These are phyloP conservation scores for Coniochaeta sp. DNA, from an alignment of 2,329 filamentous ascomycete species.

Conservation along the genomic window DNA sequence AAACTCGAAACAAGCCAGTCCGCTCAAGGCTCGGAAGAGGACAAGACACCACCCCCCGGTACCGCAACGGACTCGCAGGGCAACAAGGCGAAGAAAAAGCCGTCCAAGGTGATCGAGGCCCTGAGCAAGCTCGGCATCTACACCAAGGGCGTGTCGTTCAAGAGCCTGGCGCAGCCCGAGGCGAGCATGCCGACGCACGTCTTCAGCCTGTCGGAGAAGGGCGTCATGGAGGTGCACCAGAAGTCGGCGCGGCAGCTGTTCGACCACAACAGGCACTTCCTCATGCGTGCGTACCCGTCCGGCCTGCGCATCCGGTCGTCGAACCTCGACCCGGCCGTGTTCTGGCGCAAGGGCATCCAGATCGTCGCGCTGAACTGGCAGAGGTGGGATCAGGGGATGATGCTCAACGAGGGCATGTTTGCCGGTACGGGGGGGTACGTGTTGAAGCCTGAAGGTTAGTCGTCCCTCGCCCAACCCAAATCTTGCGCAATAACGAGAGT, in stretches of 20 bases:
- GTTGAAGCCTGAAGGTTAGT: conserved; percentile 65
- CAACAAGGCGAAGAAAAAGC: conserved; percentile 39
- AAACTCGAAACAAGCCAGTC: conserved; percentile 23
- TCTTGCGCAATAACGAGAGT: too few relatives aligned
- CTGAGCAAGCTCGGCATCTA: conserved; percentile 76
- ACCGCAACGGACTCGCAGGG: neutral
- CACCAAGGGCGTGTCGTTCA: conserved; percentile 77
- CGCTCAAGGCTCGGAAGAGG: conserved; percentile 17
- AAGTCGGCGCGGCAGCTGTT: conserved; percentile 52
- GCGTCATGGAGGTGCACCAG: conserved; percentile 54
- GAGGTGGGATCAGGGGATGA: conserved; percentile 83
- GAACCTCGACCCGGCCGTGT: conserved; percentile 76
- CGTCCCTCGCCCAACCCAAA: neutral
- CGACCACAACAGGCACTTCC: conserved; percentile 69
- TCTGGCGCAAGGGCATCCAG: conserved; percentile 85
- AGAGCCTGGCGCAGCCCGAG: conserved; percentile 66
- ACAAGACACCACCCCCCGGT: conserved; percentile 23
- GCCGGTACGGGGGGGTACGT: conserved; percentile 76
- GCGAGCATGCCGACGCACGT: conserved; percentile 59
- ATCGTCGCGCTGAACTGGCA: conserved; percentile 95
- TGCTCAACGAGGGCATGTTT: conserved; percentile 94
- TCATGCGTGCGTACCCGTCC: conserved; percentile 87
- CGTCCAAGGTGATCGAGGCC: conserved; percentile 60
- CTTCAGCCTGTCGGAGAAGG: conserved; percentile 59
- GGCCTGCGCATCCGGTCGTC: conserved; percentile 76